Percentiles rank a stretch among this genome's conserved stretches.
Evolutionary conservation across 345 rosid genomes (phyloP).

Genomic region (Fremontodendron californicum): DNA sequence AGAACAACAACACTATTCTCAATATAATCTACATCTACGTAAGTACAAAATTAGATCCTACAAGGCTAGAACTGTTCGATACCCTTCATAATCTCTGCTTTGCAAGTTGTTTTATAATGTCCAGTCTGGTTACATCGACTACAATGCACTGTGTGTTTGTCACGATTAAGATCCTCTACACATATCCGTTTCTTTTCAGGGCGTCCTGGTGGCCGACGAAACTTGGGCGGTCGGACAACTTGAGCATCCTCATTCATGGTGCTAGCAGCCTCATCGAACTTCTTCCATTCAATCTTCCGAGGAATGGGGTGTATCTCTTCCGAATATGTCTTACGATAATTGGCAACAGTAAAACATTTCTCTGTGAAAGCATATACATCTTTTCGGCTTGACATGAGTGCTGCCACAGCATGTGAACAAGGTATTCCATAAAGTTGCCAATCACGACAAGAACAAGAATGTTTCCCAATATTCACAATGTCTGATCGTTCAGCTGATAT

Average conservation of each 20-base stretch:
- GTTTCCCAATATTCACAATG: constrained; percentile 46
- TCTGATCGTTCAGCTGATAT: constrained; percentile 43
- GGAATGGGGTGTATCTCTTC: constrained; percentile 36
- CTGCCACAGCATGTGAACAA: constrained; percentile 61
- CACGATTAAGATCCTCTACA: constrained; percentile 39
- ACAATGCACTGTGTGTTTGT: constrained; percentile 53
- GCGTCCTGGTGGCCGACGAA: constrained; percentile 50
- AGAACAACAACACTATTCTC: background rate
- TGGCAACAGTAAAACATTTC: constrained; percentile 47
- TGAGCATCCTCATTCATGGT: constrained; percentile 22
- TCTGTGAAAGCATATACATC: constrained; percentile 41
- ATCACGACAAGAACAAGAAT: constrained; percentile 46
- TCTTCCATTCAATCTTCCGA: constrained; percentile 35
- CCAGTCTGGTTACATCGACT: constrained; percentile 53
- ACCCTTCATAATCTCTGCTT: constrained; percentile 30
- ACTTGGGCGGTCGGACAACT: constrained; percentile 45
- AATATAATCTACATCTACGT: background rate
- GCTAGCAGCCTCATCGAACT: constrained; percentile 20
- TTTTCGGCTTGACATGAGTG: constrained; percentile 39
- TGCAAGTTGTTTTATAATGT: constrained; percentile 60
- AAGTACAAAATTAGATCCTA: background rate
- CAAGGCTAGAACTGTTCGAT: constrained; percentile 34
- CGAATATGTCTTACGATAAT: constrained; percentile 44
- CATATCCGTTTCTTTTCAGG: constrained; percentile 57
- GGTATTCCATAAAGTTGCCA: constrained; percentile 62